Conservation (phyloP, 352 stramenopile species). For the Phytopythium helicoides region DNA sequence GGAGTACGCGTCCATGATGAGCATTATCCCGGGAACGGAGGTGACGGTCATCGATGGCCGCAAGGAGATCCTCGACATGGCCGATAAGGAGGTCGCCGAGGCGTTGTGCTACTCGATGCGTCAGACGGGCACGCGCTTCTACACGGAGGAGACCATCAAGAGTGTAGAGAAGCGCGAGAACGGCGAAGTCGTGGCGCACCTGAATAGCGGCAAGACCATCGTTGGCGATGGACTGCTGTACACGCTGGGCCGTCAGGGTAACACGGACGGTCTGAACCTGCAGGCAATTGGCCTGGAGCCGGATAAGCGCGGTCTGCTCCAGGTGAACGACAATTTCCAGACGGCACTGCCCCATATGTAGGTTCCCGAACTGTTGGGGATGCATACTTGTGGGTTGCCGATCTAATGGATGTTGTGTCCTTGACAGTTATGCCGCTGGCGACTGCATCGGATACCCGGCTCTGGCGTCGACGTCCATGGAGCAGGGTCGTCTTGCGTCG, state of each 20-base stretch:
- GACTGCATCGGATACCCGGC: slow-evolving; percentile 90
- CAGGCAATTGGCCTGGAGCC: slow-evolving; percentile 69
- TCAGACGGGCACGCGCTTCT: slow-evolving; percentile 85
- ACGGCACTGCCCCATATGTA: slow-evolving; percentile 86
- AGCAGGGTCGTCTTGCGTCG: slow-evolving; percentile 84
- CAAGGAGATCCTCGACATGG: slow-evolving; percentile 87
- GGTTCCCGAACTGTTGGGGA: slow-evolving; percentile 9
- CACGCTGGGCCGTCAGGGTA: slow-evolving; percentile 84
- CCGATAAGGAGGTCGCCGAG: slow-evolving; percentile 85
- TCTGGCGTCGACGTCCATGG: slow-evolving; percentile 90
- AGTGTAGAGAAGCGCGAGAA: slow-evolving; percentile 60
- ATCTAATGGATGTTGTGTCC: slow-evolving; percentile 6
- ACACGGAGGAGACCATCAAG: slow-evolving; percentile 78
- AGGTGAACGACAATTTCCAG: slow-evolving; percentile 90
- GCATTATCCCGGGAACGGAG: slow-evolving; percentile 86
- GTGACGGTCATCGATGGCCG: slow-evolving; percentile 89
- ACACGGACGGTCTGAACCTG: slow-evolving; percentile 84
- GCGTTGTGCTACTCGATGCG: slow-evolving; percentile 88
- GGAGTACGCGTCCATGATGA: slow-evolving; percentile 92
- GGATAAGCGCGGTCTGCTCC: slow-evolving; percentile 81
- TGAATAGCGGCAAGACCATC: slow-evolving; percentile 87
- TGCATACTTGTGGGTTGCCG: background rate
- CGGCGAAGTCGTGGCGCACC: slow-evolving; percentile 70
- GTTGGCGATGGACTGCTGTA: slow-evolving; percentile 84
- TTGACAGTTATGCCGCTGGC: slow-evolving; percentile 79